Conservation (phyloP, 1,284 basidiomycete genomes). For the Irpex sp. region DNA sequence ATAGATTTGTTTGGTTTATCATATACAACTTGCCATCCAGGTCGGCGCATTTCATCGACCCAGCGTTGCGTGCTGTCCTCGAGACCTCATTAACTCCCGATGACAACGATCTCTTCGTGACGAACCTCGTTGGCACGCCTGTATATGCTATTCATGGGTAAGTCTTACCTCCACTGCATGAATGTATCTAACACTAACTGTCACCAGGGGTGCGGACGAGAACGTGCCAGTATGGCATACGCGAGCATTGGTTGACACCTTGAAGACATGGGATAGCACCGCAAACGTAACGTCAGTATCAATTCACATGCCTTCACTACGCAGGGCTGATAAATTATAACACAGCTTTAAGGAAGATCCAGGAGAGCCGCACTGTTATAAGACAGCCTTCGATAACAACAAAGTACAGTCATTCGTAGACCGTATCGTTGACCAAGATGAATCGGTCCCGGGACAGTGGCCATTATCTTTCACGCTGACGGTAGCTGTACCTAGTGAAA, state of each 20-base stretch:
- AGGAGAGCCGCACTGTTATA: constrained; percentile 68
- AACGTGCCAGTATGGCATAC: constrained; percentile 84
- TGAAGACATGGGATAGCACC: constrained; percentile 53
- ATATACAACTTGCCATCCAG: constrained; percentile 25
- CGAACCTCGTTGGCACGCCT: constrained; percentile 69
- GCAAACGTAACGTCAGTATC: constrained; percentile 50
- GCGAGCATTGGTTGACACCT: constrained; percentile 53
- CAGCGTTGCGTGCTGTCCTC: constrained; percentile 66
- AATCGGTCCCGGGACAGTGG: neutral
- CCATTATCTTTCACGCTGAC: constrained; percentile 54
- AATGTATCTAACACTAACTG: neutral
- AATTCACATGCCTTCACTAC: neutral
- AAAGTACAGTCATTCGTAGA: constrained; percentile 52
- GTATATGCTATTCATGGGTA: constrained; percentile 79
- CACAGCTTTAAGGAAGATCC: constrained; percentile 63
- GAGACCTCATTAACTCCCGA: constrained; percentile 73
- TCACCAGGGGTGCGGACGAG: constrained; percentile 60
- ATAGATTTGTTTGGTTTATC: neutral
- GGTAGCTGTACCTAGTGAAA: constrained; percentile 58
- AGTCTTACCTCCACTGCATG: constrained; percentile 19
- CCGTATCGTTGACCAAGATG: neutral
- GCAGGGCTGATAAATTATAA: neutral
- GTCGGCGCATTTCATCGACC: constrained; percentile 77
- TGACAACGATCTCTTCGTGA: constrained; percentile 83
- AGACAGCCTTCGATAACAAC: constrained; percentile 51